phyloP scores from a whole-genome alignment of 768 basidiomycete genomes.

The Leccinum barrowsii region DNA sequence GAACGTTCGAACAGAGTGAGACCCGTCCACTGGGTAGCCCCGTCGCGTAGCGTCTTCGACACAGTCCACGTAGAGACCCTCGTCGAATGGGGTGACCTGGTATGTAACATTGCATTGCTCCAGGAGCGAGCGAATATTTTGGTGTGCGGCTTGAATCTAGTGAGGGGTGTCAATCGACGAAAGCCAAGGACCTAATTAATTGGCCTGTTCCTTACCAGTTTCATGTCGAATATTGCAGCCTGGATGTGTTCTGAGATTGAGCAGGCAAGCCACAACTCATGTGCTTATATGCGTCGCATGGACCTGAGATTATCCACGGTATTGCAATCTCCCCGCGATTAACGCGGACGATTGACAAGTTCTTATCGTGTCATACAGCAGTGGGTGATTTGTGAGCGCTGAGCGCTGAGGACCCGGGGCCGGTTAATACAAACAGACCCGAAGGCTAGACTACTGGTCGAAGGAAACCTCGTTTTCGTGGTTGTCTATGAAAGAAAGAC shows the following conservation, averaged over 20 bases:
- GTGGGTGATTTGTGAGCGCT: too few relatives aligned
- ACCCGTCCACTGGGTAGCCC: background rate
- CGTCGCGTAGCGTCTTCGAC: background rate
- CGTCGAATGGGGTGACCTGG: background rate
- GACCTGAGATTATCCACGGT: background rate
- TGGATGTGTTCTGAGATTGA: background rate
- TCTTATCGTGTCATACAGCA: too few relatives aligned
- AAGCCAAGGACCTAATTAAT: too few relatives aligned
- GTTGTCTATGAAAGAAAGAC: too few relatives aligned
- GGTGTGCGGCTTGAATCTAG: background rate
- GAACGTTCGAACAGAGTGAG: background rate
- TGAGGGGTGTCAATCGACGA: too few relatives aligned
- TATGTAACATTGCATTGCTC: background rate
- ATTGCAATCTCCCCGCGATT: background rate
- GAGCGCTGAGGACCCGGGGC: too few relatives aligned
- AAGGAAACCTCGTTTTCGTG: too few relatives aligned
- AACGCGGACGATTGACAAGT: background rate
- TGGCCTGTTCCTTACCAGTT: background rate
- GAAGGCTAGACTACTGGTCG: too few relatives aligned
- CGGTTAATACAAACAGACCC: too few relatives aligned
- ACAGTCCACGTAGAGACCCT: background rate
- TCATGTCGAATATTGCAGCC: background rate
- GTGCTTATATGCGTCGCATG: background rate
- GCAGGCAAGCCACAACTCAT: background rate
- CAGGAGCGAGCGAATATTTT: background rate